These are phyloP conservation scores for Trypanosoma boissoni DNA, from an alignment of 208 protist species.

Conservation along the genomic window DNA sequence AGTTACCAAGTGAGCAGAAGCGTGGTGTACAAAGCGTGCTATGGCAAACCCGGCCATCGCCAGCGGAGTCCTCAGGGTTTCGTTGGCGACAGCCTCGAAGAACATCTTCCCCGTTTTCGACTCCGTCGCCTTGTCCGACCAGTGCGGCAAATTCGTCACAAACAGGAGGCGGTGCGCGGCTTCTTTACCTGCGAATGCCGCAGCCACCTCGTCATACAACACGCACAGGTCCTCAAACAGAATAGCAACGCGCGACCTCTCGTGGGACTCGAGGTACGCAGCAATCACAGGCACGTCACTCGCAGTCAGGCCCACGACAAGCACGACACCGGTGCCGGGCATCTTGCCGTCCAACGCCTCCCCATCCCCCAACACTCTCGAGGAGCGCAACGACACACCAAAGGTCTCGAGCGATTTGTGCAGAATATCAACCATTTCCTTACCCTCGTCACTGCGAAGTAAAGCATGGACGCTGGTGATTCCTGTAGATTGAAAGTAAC, in stretches of 20 bases:
- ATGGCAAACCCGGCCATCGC: constrained; percentile 11
- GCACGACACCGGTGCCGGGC: neutral
- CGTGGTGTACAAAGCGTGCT: neutral
- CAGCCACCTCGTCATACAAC: constrained; percentile 30
- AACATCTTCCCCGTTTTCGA: constrained; percentile 17
- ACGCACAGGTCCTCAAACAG: constrained; percentile 32
- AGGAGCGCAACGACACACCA: constrained; percentile 6
- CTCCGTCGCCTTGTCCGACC: constrained; percentile 24
- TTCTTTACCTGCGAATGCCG: constrained; percentile 11
- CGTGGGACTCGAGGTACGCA: neutral
- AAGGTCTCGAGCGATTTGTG: constrained; percentile 1
- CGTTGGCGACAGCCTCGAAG: constrained; percentile 4
- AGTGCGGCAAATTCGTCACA: constrained; percentile 47
- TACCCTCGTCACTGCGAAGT: neutral
- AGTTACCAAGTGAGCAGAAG: neutral
- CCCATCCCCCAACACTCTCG: neutral
- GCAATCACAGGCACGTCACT: neutral
- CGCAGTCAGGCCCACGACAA: neutral
- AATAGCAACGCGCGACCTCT: constrained; percentile 17
- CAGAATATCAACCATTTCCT: neutral
- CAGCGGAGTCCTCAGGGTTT: constrained; percentile 2
- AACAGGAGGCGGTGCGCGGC: constrained; percentile 30
- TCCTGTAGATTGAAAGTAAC: neutral
- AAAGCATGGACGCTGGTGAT: neutral
- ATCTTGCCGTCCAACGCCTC: neutral